phyloP scores from a whole-genome alignment of 2,329 filamentous ascomycete genomes.

The Endothia cerciana region DNA sequence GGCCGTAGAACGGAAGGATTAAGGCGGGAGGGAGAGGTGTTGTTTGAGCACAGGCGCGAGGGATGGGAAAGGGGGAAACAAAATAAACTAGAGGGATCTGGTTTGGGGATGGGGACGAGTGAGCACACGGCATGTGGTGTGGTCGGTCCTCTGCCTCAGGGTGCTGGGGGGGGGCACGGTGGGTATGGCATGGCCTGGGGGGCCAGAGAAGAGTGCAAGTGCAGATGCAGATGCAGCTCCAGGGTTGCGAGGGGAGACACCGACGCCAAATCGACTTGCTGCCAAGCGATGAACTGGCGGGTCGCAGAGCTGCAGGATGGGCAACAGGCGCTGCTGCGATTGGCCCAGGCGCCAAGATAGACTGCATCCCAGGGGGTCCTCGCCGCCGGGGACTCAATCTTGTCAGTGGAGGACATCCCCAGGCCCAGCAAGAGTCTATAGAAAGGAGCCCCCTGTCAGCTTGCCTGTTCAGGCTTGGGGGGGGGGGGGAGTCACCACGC shows the following conservation, averaged over 20 bases:
- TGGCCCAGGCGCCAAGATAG: background rate
- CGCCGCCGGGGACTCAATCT: background rate
- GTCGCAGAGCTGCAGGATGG: constrained; percentile 8
- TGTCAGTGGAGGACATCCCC: background rate
- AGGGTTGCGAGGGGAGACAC: constrained; percentile 2
- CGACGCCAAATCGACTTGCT: background rate
- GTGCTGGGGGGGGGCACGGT: background rate
- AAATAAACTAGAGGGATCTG: constrained; percentile 6
- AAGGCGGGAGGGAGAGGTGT: background rate
- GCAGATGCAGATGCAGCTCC: background rate
- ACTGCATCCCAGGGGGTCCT: background rate
- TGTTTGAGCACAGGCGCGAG: constrained; percentile 7
- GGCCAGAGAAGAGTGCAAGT: background rate
- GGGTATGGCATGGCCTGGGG: background rate
- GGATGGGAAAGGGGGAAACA: background rate
- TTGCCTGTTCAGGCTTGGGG: constrained; percentile 8
- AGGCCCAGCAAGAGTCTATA: background rate
- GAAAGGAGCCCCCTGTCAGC: constrained; percentile 2
- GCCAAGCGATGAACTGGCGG: constrained; percentile 6
- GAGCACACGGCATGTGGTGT: background rate
- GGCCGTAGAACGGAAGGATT: constrained; percentile 3
- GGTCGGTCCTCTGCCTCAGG: background rate
- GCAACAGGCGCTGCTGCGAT: background rate
- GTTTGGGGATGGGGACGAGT: constrained; percentile 12
- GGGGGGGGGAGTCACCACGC: too few species aligned